Base-by-base conservation (phyloP, 176 grass and related monocot genomes). In the Triticum urartu region DNA sequence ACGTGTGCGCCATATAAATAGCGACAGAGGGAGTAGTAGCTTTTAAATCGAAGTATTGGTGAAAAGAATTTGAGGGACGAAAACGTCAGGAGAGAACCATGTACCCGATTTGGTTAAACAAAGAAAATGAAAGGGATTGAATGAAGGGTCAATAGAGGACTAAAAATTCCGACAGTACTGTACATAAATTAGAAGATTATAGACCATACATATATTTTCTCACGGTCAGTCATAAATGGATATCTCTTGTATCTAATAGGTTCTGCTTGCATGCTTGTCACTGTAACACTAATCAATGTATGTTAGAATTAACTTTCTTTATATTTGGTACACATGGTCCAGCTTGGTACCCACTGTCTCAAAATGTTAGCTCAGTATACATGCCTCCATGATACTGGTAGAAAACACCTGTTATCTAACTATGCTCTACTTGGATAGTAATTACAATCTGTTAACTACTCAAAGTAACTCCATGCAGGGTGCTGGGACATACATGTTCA, bases 401-500 rank as follows among this genome's bases (percentile, higher is more conserved):
- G 52, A 14, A 22, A 72, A 8, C 25, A 26, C 9, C 12, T 78
- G 33, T 17, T 26, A 56, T 68, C 7, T 47, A 68, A 87, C 33
- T 30, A 62, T 78, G 66, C 50, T 88, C 74, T 71, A 60, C 13
- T 75, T 36, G 13, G n/a, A 74, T 84, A 26, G 43, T 56, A 63
- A 26, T 66, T 30, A 18, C 75, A 75, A 38, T 39, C 43, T 68
- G 11, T 65, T 85, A 79, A 68, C 48, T 79, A 75, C 59, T 71
- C 52, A 54, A 47, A 59, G 35, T 84, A 83, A 87, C 68, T 84
- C 35, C 28, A 68, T 92, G 76, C 84, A 99, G 97, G 97, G 97
- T 88, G 94, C 97, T 79, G 97, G 97, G 65, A 99, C 97, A 80
- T 99, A 99, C 68, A 96, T 99, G 97, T 99, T 99, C 80, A 91